Evolutionary conservation across 1,139 yeast genomes (phyloP).

Genomic region (Diutina siamensis): DNA sequence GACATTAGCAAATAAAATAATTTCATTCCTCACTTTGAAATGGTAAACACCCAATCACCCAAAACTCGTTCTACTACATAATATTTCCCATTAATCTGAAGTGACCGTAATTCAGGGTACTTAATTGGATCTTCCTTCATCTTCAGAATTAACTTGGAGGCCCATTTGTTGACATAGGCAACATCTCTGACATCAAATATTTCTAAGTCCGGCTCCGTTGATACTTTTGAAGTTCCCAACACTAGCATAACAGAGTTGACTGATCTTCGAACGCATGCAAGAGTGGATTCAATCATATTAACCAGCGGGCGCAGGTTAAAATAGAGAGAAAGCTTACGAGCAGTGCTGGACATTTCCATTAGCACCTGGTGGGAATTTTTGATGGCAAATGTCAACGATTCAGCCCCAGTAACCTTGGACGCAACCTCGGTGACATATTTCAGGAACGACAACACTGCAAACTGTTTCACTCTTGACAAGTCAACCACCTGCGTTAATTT

Average conservation of each 20-base stretch:
- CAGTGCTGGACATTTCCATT: background rate
- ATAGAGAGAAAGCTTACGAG: background rate
- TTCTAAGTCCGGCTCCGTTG: background rate
- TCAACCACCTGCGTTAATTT: background rate
- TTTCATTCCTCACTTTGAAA: background rate
- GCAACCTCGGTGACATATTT: background rate
- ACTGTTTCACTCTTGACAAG: background rate
- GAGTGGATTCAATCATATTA: background rate
- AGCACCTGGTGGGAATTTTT: background rate
- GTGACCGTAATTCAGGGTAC: background rate
- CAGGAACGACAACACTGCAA: background rate
- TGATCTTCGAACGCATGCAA: background rate
- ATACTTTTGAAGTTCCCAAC: background rate
- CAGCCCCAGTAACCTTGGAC: background rate
- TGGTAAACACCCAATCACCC: constrained; percentile 1
- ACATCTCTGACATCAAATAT: background rate
- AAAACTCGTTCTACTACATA: background rate
- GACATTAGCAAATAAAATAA: no score
- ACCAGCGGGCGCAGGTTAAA: background rate
- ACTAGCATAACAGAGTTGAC: background rate
- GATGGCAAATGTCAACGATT: background rate
- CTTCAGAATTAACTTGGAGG: background rate
- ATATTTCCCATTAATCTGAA: background rate
- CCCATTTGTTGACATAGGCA: background rate
- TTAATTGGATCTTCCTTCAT: background rate